phyloP scores from a whole-genome alignment of 1,284 basidiomycete genomes.

The Cutaneotrichosporon sp. region DNA sequence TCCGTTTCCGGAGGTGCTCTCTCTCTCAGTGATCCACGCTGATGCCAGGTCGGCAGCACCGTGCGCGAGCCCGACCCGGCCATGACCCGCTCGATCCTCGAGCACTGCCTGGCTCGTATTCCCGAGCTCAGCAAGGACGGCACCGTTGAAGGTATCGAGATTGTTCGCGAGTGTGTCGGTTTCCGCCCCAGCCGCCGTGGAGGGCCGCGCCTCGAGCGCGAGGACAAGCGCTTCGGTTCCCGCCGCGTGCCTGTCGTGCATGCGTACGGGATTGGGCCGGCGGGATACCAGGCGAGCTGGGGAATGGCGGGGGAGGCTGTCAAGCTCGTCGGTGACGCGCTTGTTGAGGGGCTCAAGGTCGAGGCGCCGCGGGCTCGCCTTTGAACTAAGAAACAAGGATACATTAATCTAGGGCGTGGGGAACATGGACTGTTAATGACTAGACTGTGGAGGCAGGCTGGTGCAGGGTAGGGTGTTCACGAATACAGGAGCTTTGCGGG shows the following conservation, averaged over 20 bases:
- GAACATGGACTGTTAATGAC: not conserved
- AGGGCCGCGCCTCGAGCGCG: constrained; percentile 26
- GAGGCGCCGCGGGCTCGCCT: not conserved
- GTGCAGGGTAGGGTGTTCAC: not conserved
- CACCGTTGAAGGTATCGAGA: constrained; percentile 26
- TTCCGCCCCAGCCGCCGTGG: constrained; percentile 25
- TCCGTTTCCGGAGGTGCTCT: no score
- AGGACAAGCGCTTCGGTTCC: constrained; percentile 11
- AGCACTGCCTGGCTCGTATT: constrained; percentile 25
- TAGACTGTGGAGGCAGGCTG: no score
- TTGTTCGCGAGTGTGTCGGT: constrained; percentile 28
- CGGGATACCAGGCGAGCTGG: constrained; percentile 44
- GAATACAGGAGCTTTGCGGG: not conserved
- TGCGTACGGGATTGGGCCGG: constrained; percentile 36
- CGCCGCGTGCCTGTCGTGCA: constrained; percentile 27
- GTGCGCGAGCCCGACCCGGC: constrained; percentile 19
- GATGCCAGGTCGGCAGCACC: constrained; percentile 16
- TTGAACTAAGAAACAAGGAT: not conserved
- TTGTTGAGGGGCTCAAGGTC: constrained; percentile 5
- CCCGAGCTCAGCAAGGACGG: constrained; percentile 24
- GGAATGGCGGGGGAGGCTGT: constrained; percentile 40
- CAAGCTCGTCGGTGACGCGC: constrained; percentile 28
- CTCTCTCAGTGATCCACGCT: not conserved
- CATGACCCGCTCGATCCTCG: constrained; percentile 22
- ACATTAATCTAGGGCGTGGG: not conserved